phyloP scores from a whole-genome alignment of 371 early-diverging fungal genomes.

The Zopfochytrium polystomum region DNA sequence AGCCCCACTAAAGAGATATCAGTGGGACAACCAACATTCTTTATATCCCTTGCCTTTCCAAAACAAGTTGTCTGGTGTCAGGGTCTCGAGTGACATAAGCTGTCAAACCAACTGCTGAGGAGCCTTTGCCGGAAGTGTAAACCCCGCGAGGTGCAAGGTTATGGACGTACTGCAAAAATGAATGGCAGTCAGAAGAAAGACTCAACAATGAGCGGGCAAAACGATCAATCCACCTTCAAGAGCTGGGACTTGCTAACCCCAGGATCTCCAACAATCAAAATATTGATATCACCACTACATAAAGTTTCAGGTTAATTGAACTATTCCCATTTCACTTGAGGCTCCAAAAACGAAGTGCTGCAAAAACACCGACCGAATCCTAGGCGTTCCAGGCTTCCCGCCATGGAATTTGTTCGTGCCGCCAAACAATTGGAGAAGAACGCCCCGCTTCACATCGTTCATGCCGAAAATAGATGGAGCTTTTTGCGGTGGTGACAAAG shows the following conservation, averaged over 20 bases:
- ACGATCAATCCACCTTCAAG: conserved; percentile 52
- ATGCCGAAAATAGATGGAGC: conserved; percentile 98
- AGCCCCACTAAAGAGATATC: conserved; percentile 78
- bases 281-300: conserved; percentile 94
- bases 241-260: conserved; percentile 99
- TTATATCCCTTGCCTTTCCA: conserved; percentile 72
- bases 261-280: conserved; percentile 98
- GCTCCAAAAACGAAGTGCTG: neutral
- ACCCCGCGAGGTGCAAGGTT: conserved; percentile 96
- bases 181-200: neutral
- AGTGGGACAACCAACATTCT: neutral
- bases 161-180: conserved; percentile 75
- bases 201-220: neutral
- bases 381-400: conserved; percentile 68
- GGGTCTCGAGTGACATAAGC: conserved; percentile 98
- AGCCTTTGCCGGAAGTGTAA: conserved; percentile 99
- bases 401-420: conserved; percentile 77
- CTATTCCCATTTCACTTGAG: neutral
- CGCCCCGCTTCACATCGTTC: conserved; percentile 98
- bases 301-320: neutral
- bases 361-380: conserved; percentile 41
- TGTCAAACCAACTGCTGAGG: conserved; percentile 98
- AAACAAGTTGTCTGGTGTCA: conserved; percentile 92
- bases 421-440: conserved; percentile 97
- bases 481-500: conserved; percentile 21